Base-by-base conservation (phyloP, 495 filamentous ascomycete genomes). In the Penicillium crystallinum region DNA sequence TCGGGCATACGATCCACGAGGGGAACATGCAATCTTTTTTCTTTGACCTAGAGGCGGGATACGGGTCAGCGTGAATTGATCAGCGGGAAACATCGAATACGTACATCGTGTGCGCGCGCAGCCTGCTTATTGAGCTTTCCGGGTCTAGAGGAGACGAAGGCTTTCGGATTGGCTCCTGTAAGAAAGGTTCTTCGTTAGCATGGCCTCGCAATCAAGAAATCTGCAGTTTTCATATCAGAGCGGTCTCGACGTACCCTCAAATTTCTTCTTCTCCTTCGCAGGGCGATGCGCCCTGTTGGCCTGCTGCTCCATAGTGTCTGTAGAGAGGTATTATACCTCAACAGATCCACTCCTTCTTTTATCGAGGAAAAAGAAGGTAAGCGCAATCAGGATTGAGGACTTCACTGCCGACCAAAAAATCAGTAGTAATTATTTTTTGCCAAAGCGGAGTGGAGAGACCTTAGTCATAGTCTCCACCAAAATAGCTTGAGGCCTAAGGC, bases 1-100 rank as follows among this genome's bases (percentile, higher is more conserved):
- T 96, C 91, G 42, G 93, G 95, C 53, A 97, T 75, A 49, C 93
- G 84, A 73, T 98, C 93, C 65, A 97, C 86, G 56, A 95, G 85
- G 29, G 93, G 93, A 12, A 97, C 93, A 80, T 98, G 93, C 18
- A 97, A 75, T 30, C 91, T 79, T 70, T 95, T 97, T 72, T 98
- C 93, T 79, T 89, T 91, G 67, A 96, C 81, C 85, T 92, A 63
- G 22, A 49, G 36, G 30, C 56, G 46, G 39, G 57, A 43, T 48
- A n/a, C 21, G n/a, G 30, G 52, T 68, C 51, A 68, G 65, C 29
- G 38, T 54, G 4, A 5, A 39, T 30, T 38, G 46, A n/a, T 9
- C 27, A 14, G 47, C 10, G 27, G 31, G 49, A 31, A 17, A 22
- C 35, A 12, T 25, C 19, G 19, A 42, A 19, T 40, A 57, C 81